These are phyloP conservation scores for Magnolia officinalis DNA, from an alignment of 164 flowering plant species.

Conservation along the genomic window DNA sequence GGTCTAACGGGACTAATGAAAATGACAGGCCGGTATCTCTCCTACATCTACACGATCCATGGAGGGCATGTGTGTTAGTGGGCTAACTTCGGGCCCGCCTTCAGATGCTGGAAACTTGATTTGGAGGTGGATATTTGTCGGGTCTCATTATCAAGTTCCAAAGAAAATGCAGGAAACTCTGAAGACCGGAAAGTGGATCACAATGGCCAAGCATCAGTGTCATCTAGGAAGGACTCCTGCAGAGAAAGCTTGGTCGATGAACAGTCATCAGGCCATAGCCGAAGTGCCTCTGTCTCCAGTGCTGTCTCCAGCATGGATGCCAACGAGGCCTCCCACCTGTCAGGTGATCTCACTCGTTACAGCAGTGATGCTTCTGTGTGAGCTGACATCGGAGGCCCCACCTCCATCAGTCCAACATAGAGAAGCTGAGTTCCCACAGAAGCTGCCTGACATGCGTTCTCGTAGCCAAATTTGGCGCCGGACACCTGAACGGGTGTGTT, in stretches of 20 bases:
- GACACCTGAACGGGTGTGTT: conserved; percentile 59
- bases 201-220: conserved; percentile 26
- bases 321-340: conserved; percentile 33
- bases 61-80: conserved; percentile 39
- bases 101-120: conserved; percentile 36
- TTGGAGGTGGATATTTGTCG: conserved; percentile 43
- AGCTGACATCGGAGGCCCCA: conserved; percentile 41
- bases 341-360: conserved; percentile 37
- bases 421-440: conserved; percentile 47
- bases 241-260: conserved; percentile 28
- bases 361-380: conserved; percentile 71
- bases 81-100: background rate
- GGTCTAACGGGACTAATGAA: conserved; percentile 33
- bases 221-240: conserved; percentile 36
- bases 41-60: conserved; percentile 48
- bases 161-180: conserved; percentile 27
- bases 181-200: conserved; percentile 31
- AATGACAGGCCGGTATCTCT: conserved; percentile 34
- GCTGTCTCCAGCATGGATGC: conserved; percentile 16
- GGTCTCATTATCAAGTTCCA: conserved; percentile 35
- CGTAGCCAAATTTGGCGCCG: conserved; percentile 74
- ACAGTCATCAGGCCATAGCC: conserved; percentile 1
- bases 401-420: conserved; percentile 31
- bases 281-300: conserved; percentile 15
- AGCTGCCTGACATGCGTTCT: conserved; percentile 43